Percentiles rank a stretch among this genome's conserved stretches.
Evolutionary conservation across 2,329 filamentous ascomycete species (phyloP).

Genomic region (Alternaria atra): DNA sequence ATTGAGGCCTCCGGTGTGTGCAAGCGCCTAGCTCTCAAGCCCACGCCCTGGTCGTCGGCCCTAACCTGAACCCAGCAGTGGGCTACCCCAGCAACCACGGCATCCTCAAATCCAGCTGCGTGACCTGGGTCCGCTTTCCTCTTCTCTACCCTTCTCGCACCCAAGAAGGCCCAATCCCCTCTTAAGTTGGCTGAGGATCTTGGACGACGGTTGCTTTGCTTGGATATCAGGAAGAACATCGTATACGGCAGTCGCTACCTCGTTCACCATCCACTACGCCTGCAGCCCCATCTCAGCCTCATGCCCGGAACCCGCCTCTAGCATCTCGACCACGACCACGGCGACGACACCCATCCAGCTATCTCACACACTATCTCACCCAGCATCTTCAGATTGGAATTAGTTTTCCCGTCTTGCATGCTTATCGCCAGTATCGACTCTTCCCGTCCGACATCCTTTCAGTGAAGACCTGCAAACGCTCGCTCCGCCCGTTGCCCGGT

Average conservation of each 20-base stretch:
- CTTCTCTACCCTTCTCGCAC: constrained; percentile 51
- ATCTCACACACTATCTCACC: constrained; percentile 30
- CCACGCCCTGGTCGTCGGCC: constrained; percentile 35
- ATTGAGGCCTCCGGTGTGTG: constrained; percentile 38
- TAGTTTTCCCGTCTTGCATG: constrained; percentile 52
- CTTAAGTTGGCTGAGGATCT: constrained; percentile 29
- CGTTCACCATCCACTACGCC: constrained; percentile 33
- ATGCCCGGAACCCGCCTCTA: constrained; percentile 36
- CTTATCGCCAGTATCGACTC: constrained; percentile 40
- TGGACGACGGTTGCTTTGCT: constrained; percentile 37
- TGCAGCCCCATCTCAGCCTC: constrained; percentile 19
- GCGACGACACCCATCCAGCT: not conserved
- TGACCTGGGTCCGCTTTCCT: constrained; percentile 38
- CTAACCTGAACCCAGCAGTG: constrained; percentile 37
- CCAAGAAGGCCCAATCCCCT: constrained; percentile 48
- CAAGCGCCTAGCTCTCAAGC: constrained; percentile 35
- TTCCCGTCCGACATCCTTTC: constrained; percentile 28
- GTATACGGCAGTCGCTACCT: constrained; percentile 37
- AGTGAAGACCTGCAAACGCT: constrained; percentile 32
- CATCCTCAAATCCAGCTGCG: constrained; percentile 51
- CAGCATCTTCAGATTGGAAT: constrained; percentile 53
- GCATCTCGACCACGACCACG: constrained; percentile 13
- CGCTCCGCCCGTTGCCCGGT: constrained; percentile 52
- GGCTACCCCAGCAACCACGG: constrained; percentile 39
- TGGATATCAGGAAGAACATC: constrained; percentile 20